Evolutionary conservation across 192 early-diverging fungal species (phyloP), one percentile per base, ranked within the genome.

Genomic region (Linnemannia hyalina): DNA sequence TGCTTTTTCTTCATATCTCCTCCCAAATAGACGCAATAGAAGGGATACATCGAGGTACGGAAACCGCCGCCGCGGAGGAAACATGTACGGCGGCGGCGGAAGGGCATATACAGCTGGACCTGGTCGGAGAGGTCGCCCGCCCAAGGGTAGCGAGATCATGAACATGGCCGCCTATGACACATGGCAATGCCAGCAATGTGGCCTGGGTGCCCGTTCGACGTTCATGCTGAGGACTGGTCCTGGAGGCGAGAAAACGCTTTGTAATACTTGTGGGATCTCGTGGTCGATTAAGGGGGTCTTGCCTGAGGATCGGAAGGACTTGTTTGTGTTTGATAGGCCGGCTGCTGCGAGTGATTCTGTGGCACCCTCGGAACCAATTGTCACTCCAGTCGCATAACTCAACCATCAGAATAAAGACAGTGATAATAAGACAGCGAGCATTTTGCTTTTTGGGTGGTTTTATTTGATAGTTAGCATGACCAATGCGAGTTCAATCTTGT

Each of bases 131-230:
- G 63, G 63, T 54, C 22, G 63, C n/a, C 71, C 71, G 6, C 26
- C 71, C 11, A 60, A 73, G 44, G 15, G 32, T 3, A 47, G 46
- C 23, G 44, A 72, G 26, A 81, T 42, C 36, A 77, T 88, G 54
- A 49, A 72, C 32, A 65, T 74, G 22, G 85, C 75, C 9, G 75
- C 73, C 60, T 82, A 81, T 32, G 77, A 82, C 23, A 32, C 42
- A n/a, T 88, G 85, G 85, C 42, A 76, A n/a, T 88, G 85, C 47
- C 57, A 78, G 16, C 85, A 88, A 10, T 88, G 85, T 41, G 80
- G 76, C 3, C 26, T 88, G 44, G 80, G 81, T 49, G 80, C 80
- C 13, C 71, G 47, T 60, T 77, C 70, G 55, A 88, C 85, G 29
- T 63, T 78, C 9, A 75, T 82, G 73, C 40, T 88, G 22, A 70